phyloP scores from a whole-genome alignment of 2,329 filamentous ascomycete species.

The Alternaria brassicae region DNA sequence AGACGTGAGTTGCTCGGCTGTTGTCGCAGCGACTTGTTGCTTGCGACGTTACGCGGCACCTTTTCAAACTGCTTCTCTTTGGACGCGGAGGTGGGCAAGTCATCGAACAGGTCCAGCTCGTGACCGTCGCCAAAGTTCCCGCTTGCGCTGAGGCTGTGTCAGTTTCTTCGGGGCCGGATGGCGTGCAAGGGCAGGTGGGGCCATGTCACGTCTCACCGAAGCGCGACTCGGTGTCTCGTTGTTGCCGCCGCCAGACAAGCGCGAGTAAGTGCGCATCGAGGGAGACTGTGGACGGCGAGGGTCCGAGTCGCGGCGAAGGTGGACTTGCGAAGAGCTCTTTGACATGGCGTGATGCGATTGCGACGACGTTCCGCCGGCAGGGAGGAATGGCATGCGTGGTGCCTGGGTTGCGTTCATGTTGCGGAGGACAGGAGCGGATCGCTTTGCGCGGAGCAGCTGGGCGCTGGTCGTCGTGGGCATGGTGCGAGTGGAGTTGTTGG shows the following conservation, averaged over 20 bases:
- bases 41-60: slow-evolving; percentile 73
- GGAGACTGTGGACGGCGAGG: slow-evolving; percentile 59
- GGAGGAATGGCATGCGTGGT: slow-evolving; percentile 78
- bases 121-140: slow-evolving; percentile 81
- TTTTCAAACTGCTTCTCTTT: slow-evolving; percentile 84
- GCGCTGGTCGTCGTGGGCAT: slow-evolving; percentile 62
- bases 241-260: slow-evolving; percentile 57
- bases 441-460: slow-evolving; percentile 65
- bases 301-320: slow-evolving; percentile 85
- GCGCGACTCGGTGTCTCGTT: slow-evolving; percentile 59
- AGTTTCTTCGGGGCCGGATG: slow-evolving; percentile 63
- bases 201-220: slow-evolving; percentile 53
- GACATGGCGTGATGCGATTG: slow-evolving; percentile 80
- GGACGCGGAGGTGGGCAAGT: slow-evolving; percentile 85
- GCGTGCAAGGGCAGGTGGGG: slow-evolving; percentile 58
- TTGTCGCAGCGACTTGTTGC: slow-evolving; percentile 67
- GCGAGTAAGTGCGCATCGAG: slow-evolving; percentile 55
- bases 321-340: slow-evolving; percentile 71
- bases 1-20: slow-evolving; percentile 57
- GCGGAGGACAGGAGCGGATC: slow-evolving; percentile 66
- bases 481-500: slow-evolving; percentile 61
- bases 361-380: slow-evolving; percentile 74
- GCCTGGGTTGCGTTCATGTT: slow-evolving; percentile 57
- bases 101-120: slow-evolving; percentile 92
- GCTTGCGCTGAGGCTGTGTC: slow-evolving; percentile 40